Conservation (phyloP, 768 basidiomycete species). For the Asterophora parasitica region DNA sequence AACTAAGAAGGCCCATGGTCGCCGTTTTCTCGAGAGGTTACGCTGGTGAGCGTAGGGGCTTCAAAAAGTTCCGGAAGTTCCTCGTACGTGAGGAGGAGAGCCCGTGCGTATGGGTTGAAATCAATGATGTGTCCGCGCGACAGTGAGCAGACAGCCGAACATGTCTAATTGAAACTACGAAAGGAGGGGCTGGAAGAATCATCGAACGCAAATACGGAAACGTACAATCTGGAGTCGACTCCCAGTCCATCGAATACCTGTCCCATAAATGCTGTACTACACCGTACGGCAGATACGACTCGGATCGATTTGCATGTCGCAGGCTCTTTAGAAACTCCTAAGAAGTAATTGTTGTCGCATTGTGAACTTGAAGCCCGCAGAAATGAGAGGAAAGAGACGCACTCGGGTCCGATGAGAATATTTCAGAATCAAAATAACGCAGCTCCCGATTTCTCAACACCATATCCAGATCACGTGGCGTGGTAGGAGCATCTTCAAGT, state of each 20-base stretch:
- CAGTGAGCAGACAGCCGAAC: slow-evolving; percentile 85
- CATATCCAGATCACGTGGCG: slow-evolving; percentile 66
- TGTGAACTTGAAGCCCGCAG: slow-evolving; percentile 55
- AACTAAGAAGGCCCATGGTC: slow-evolving; percentile 3
- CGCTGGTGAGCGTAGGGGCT: slow-evolving; percentile 1
- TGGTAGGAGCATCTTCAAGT: slow-evolving; percentile 31
- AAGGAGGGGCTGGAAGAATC: background rate
- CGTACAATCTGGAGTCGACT: slow-evolving; percentile 61
- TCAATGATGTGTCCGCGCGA: slow-evolving; percentile 78
- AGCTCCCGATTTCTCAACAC: slow-evolving; percentile 86
- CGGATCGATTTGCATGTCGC: slow-evolving; percentile 50
- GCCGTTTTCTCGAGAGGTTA: background rate
- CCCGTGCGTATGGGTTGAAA: slow-evolving; percentile 84
- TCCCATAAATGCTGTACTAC: slow-evolving; percentile 71
- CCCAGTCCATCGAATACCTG: slow-evolving; percentile 48
- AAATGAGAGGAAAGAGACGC: slow-evolving; percentile 19
- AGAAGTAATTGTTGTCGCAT: slow-evolving; percentile 80
- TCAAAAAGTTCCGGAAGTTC: slow-evolving; percentile 50
- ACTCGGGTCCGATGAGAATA: slow-evolving; percentile 75
- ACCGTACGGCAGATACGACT: slow-evolving; percentile 43
- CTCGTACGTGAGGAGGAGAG: slow-evolving; percentile 82
- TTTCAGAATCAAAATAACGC: slow-evolving; percentile 79
- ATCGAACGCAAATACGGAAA: slow-evolving; percentile 8
- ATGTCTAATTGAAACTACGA: slow-evolving; percentile 45
- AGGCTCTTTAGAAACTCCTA: slow-evolving; percentile 81